phyloP scores from a whole-genome alignment of 2,329 filamentous ascomycete species.

The Botryosphaeria agaves region DNA sequence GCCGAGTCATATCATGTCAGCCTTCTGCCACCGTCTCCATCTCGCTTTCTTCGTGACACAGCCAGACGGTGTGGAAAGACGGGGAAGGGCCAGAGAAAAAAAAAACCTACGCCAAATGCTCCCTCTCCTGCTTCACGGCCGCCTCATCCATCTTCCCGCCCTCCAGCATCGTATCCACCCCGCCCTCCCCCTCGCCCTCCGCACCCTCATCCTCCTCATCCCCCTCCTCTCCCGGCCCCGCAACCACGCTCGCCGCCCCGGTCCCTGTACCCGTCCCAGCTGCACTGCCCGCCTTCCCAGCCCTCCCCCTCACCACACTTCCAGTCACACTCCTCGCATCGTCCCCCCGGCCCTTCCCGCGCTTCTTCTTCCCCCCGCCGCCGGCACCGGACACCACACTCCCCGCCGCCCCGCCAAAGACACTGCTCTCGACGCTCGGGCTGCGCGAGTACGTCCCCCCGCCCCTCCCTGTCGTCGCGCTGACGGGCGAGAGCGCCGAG shows the following conservation, averaged over 20 bases:
- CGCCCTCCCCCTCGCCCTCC: constrained; percentile 34
- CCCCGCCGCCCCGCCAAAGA: neutral
- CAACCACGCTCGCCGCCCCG: constrained; percentile 4
- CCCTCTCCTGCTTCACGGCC: constrained; percentile 48
- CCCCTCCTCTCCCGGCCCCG: constrained; percentile 9
- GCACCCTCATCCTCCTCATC: constrained; percentile 30
- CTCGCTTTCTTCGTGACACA: too few relatives aligned
- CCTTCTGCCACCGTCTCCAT: neutral
- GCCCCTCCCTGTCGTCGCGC: too few relatives aligned
- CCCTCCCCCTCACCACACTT: constrained; percentile 12
- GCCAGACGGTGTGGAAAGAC: too few relatives aligned
- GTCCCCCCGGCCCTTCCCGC: constrained; percentile 7
- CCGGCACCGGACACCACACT: constrained; percentile 3
- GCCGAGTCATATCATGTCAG: too few relatives aligned
- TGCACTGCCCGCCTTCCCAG: constrained; percentile 8
- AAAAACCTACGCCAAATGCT: constrained; percentile 17
- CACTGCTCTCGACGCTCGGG: constrained; percentile 42
- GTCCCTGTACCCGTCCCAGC: too few relatives aligned
- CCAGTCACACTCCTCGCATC: constrained; percentile 17
- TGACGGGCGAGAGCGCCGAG: too few relatives aligned
- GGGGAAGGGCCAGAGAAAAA: too few relatives aligned
- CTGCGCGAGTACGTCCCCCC: constrained; percentile 45
- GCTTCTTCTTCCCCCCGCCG: constrained; percentile 4
- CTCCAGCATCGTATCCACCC: constrained; percentile 37
- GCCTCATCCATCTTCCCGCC: constrained; percentile 35